Evolutionary conservation across 2,329 filamentous ascomycete genomes (phyloP).

Genomic region (Aspergillus eucalypticola): DNA sequence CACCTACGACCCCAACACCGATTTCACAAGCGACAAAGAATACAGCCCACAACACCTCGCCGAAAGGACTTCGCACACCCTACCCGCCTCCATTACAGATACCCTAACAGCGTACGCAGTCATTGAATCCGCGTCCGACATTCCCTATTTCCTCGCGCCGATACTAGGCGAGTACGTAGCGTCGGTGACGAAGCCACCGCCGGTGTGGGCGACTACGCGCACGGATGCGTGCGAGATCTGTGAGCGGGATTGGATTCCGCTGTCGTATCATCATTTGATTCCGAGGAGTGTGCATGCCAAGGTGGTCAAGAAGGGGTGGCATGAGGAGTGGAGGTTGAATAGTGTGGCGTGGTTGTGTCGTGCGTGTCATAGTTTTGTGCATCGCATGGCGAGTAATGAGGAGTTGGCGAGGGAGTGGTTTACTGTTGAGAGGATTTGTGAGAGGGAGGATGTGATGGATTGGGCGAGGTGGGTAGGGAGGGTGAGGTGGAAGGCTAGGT

Average conservation of each 20-base stretch:
- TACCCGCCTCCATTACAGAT: constrained; percentile 65
- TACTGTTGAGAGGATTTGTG: constrained; percentile 70
- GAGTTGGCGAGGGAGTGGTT: constrained; percentile 72
- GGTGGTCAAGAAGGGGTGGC: constrained; percentile 76
- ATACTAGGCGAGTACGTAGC: constrained; percentile 65
- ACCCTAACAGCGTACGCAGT: constrained; percentile 68
- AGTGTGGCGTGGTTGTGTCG: constrained; percentile 85
- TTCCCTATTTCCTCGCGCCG: constrained; percentile 61
- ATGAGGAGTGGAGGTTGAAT: constrained; percentile 70
- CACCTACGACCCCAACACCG: constrained; percentile 55
- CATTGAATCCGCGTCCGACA: constrained; percentile 50
- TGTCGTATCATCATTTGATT: constrained; percentile 85
- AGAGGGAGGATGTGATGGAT: constrained; percentile 68
- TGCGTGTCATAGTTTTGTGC: constrained; percentile 81
- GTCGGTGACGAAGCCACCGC: constrained; percentile 61
- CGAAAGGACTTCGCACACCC: constrained; percentile 46
- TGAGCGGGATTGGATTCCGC: constrained; percentile 68
- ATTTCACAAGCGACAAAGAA: constrained; percentile 56
- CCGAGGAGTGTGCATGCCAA: constrained; percentile 76
- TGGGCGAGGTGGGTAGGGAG: constrained; percentile 73
- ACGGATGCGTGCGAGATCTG: constrained; percentile 72
- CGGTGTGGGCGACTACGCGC: constrained; percentile 61
- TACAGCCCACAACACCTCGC: constrained; percentile 55
- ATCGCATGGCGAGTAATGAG: constrained; percentile 73
- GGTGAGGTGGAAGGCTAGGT: constrained; percentile 69